Evolutionary conservation across 306 rosid genomes (phyloP), one percentile per base, ranked within the genome.

Genomic region (Ochetophila trinervis): DNA sequence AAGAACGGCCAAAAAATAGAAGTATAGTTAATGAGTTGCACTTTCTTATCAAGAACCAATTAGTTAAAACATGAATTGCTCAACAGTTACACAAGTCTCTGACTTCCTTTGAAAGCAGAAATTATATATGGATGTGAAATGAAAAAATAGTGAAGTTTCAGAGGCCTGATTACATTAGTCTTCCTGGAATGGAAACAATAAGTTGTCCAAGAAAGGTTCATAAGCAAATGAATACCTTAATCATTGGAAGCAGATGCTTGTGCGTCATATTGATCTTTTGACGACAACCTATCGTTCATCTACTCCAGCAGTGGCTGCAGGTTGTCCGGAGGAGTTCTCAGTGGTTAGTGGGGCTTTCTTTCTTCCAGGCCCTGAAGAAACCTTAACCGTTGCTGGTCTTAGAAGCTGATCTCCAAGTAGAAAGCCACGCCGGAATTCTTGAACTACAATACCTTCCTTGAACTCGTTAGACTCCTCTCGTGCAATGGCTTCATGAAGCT

Each of bases 351-450:
- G 65, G 60, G 75, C 65, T 57, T 82, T 79, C 74, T 76, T 83
- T 47, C 69, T 79, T 63, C 91, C 87, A 6, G 91, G 91, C 13
- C 97, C 97, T 19, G 65, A 63, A 19, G 99, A 89, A 63, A 93
- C 99, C 74, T 86, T 90, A 60, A 93, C 97, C 70, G 23, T 77
- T 20, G 97, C 96, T 63, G 97, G 95, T 85, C 99, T 87, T 45
- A 93, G 65, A 79, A 93, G 85, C 60, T 80, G 83, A 21, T 81
- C 94, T 60, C 74, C 79, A 9, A 87, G 96, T 51, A 79, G 35
- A 75, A 93, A 93, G 24, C 98, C 98, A 0, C 97, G 96, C 13
- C 85, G 76, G 20, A 84, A 47, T 76, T 93, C 97, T 75, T 87
- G 81, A 48, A 78, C 79, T 67, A 93, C 69, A 74, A 87, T 74